Base-by-base conservation (phyloP, 441 rosid species). In the Adansonia rubrostipa region DNA sequence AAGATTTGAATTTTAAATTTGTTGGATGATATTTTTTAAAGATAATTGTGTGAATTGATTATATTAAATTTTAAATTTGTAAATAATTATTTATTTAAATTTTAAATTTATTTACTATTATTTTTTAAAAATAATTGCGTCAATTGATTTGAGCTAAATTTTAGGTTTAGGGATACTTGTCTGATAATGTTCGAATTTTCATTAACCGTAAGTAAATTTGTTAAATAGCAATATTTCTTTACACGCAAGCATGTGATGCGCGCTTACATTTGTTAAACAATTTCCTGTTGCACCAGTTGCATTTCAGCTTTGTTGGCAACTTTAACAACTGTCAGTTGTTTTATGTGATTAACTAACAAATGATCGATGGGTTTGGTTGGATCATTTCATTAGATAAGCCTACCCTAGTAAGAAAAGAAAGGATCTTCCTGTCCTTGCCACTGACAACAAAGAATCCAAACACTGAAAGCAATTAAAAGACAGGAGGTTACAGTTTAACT, bases 401-500 rank as follows among this genome's bases (percentile, higher is more conserved):
- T 40, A 40, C 44, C 44, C 44, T 4, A 40, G 44, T 40, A 1
- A 14, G 13, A 47, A 47, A 9, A 47, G 13, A 0, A 47, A 19
- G 11, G n/a, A 61, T 15, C n/a, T 61, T 22, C 5, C 65, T 19
- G 61, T 17, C 24, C 40, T 10, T 24, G 13, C n/a, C 11, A 11
- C 28, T 62, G 66, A 28, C 66, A 62, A 62, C 33, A 28, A 28
- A 28, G 33, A 28, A 28, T 1, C 33, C 33, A 28, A 28, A 28
- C 33, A 28, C 33, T 28, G 33, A 28, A 28, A 28, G 42, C 66
- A 62, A 11, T 11, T 28, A 24, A 28, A 62, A 28, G 66, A 62
- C 44, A 62, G 3, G 66, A 62, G 42, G 66, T 62, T 62, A 62
- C 45, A 63, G 67, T 13, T 63, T 63, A 28, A 28, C 67, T 33